Evolutionary conservation across 2,329 filamentous ascomycete genomes (phyloP).

Genomic region (Colletotrichum destructivum): DNA sequence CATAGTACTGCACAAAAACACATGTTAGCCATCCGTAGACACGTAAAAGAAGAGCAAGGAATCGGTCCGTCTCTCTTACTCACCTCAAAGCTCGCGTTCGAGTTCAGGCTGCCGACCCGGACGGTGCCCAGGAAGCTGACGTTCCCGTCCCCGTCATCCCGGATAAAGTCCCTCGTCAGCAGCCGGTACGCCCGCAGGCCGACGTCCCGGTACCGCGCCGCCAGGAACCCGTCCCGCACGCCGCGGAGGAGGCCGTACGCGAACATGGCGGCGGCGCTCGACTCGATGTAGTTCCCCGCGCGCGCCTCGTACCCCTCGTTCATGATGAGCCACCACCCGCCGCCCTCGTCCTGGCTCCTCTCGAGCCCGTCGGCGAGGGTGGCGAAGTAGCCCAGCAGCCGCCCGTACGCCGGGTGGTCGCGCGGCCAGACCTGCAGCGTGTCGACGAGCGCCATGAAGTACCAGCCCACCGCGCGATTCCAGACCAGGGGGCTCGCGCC

Average conservation of each 20-base stretch:
- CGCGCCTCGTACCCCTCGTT: slow-evolving; percentile 61
- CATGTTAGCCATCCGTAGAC: background rate
- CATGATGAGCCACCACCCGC: slow-evolving; percentile 74
- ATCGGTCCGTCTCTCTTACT: slow-evolving; percentile 11
- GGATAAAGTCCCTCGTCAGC: slow-evolving; percentile 61
- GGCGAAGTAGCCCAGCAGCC: slow-evolving; percentile 56
- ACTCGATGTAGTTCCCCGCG: slow-evolving; percentile 73
- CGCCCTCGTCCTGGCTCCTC: slow-evolving; percentile 57
- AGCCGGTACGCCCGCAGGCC: slow-evolving; percentile 53
- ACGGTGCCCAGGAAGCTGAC: slow-evolving; percentile 68
- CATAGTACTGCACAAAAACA: slow-evolving; percentile 19
- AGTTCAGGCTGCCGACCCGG: slow-evolving; percentile 65
- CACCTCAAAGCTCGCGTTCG: slow-evolving; percentile 65
- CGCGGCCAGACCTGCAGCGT: slow-evolving; percentile 62
- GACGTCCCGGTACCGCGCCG: slow-evolving; percentile 54
- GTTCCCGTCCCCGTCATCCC: slow-evolving; percentile 61
- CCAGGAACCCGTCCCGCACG: slow-evolving; percentile 49
- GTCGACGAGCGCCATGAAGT: slow-evolving; percentile 66
- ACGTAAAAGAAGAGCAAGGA: background rate
- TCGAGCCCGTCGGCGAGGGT: slow-evolving; percentile 59
- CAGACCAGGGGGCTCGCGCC: slow-evolving; percentile 69
- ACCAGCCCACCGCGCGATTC: slow-evolving; percentile 70
- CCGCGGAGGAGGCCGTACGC: slow-evolving; percentile 66
- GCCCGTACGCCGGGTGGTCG: slow-evolving; percentile 52
- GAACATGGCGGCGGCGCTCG: slow-evolving; percentile 72